Evolutionary conservation across 306 rosid species (phyloP).

Genomic region (Rubus idaeus): DNA sequence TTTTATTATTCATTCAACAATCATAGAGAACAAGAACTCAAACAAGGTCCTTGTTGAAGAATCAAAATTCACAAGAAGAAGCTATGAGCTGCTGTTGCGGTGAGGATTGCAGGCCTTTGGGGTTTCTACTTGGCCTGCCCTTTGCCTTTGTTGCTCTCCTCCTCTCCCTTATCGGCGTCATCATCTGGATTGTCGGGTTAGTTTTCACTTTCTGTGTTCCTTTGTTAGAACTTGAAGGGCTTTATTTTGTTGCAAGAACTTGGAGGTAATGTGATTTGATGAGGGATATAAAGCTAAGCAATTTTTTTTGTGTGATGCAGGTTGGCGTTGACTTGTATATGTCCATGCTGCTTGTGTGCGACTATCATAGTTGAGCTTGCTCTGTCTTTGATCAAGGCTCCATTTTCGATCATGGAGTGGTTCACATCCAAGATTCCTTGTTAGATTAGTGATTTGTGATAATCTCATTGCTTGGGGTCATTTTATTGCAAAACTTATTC

Average conservation of each 20-base stretch:
- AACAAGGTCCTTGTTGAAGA: background rate
- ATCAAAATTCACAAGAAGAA: background rate
- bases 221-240: background rate
- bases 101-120: slow-evolving; percentile 78
- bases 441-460: slow-evolving; percentile 24
- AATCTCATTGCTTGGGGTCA: background rate
- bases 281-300: background rate
- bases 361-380: slow-evolving; percentile 78
- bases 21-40: background rate
- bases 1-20: slow-evolving; percentile 4
- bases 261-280: background rate
- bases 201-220: background rate
- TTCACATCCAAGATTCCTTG: slow-evolving; percentile 86
- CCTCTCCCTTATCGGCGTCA: slow-evolving; percentile 56
- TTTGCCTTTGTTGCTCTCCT: slow-evolving; percentile 68
- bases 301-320: slow-evolving; percentile 31
- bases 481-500: background rate
- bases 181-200: slow-evolving; percentile 77
- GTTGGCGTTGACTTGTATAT: slow-evolving; percentile 64
- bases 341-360: slow-evolving; percentile 88
- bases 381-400: slow-evolving; percentile 64
- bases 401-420: slow-evolving; percentile 73
- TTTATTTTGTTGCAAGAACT: background rate
- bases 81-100: slow-evolving; percentile 58
- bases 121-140: slow-evolving; percentile 69